Evolutionary conservation across 2,329 filamentous ascomycete species (phyloP).

Genomic region (Cladophialophora yegresii): DNA sequence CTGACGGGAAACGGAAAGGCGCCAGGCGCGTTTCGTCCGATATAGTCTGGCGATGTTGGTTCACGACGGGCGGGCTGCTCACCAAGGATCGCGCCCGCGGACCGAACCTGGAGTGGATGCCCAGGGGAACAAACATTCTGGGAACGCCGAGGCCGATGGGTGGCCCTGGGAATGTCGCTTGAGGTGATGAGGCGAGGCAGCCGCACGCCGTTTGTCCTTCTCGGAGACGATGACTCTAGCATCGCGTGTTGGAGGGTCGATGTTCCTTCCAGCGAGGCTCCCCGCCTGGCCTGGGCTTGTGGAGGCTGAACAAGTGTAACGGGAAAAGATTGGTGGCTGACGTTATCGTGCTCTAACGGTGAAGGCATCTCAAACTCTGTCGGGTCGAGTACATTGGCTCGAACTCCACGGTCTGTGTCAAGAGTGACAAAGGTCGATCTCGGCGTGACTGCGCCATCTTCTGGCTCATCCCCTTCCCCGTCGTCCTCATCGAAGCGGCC

Average conservation of each 20-base stretch:
- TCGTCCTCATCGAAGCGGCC: slow-evolving; percentile 8
- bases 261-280: background rate
- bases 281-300: background rate
- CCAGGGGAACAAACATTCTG: slow-evolving; percentile 1
- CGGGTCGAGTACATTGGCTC: slow-evolving; percentile 22
- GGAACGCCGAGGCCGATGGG: slow-evolving; percentile 1
- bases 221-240: slow-evolving; percentile 19
- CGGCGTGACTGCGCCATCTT: slow-evolving; percentile 23
- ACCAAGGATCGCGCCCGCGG: slow-evolving; percentile 24
- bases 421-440: slow-evolving; percentile 17
- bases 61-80: slow-evolving; percentile 2
- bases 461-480: slow-evolving; percentile 4
- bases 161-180: background rate
- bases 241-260: background rate
- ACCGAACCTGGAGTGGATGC: slow-evolving; percentile 22
- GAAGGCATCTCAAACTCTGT: slow-evolving; percentile 24
- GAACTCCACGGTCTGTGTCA: slow-evolving; percentile 10
- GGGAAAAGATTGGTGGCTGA: slow-evolving; percentile 17
- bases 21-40: slow-evolving; percentile 25
- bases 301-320: background rate
- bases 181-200: slow-evolving; percentile 35
- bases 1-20: slow-evolving; percentile 17
- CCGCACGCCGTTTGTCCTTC: slow-evolving; percentile 33
- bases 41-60: slow-evolving; percentile 29
- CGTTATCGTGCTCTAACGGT: slow-evolving; percentile 14